phyloP scores from a whole-genome alignment of 352 stramenopile species.

The Phytophthora idaei region DNA sequence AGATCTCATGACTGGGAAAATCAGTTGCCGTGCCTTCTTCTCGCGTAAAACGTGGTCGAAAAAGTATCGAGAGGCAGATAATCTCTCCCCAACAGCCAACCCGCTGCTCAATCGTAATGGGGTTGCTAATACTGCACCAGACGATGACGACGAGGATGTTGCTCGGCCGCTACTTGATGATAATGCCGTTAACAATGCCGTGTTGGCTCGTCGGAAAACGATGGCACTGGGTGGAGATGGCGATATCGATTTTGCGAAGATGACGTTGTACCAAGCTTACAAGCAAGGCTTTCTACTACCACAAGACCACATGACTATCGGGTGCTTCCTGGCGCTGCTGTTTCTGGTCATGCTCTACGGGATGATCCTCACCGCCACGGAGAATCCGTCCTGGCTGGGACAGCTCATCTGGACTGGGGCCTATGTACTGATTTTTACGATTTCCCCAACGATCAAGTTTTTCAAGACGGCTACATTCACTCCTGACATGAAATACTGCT shows the following conservation, averaged over 20 bases:
- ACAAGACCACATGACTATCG: conserved; percentile 77
- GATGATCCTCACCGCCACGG: conserved; percentile 63
- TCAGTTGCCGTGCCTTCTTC: conserved; percentile 43
- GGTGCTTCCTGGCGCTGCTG: conserved; percentile 61
- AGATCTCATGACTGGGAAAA: conserved; percentile 38
- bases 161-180: conserved; percentile 26
- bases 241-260: conserved; percentile 66
- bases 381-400: conserved; percentile 69
- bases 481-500: conserved; percentile 58
- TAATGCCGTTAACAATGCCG: conserved; percentile 14
- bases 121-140: conserved; percentile 10
- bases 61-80: conserved; percentile 56
- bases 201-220: conserved; percentile 33
- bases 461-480: conserved; percentile 72
- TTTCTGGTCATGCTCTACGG: conserved; percentile 73
- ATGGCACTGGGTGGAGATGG: conserved; percentile 15
- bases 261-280: conserved; percentile 79
- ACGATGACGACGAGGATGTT: conserved; percentile 23
- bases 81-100: conserved; percentile 30
- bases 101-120: conserved; percentile 23
- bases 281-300: conserved; percentile 71
- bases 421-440: conserved; percentile 73
- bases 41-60: conserved; percentile 57
- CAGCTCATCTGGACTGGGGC: conserved; percentile 72
- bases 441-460: conserved; percentile 78